phyloP scores from a whole-genome alignment of 106 monocot species.

The Posidonia australis region DNA sequence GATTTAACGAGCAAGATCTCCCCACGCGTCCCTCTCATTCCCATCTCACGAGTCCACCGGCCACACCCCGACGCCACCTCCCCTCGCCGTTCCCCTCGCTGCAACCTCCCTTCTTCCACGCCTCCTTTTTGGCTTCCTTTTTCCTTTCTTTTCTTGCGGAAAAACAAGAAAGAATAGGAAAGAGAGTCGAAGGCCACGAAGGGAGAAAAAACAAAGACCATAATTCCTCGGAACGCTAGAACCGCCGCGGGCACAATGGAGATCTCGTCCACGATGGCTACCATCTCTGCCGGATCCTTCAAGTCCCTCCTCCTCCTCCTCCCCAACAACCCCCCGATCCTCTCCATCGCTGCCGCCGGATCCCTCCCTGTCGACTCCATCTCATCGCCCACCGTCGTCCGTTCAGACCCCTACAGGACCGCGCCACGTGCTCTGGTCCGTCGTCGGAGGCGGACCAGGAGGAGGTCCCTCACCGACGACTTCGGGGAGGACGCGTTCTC shows the following conservation, averaged over 20 bases:
- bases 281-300: slow-evolving; percentile 3
- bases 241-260: slow-evolving; percentile 20
- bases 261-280: slow-evolving; percentile 24
- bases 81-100: not conserved
- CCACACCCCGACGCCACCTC: not conserved
- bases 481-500: slow-evolving; percentile 11
- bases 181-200: not conserved
- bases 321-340: slow-evolving; percentile 15
- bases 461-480: slow-evolving; percentile 13
- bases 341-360: slow-evolving; percentile 16
- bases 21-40: not conserved
- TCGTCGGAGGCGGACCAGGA: slow-evolving; percentile 18
- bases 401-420: slow-evolving; percentile 22
- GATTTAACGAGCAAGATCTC: not conserved
- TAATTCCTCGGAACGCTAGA: not conserved
- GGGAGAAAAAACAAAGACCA: too few species aligned
- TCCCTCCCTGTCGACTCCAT: slow-evolving; percentile 11
- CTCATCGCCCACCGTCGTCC: slow-evolving; percentile 18
- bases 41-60: not conserved
- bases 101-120: too few species aligned
- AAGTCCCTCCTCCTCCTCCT: slow-evolving; percentile 16
- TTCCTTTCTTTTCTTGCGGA: not conserved
- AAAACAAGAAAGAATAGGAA: too few species aligned
- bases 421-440: slow-evolving; percentile 46
- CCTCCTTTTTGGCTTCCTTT: not conserved